phyloP scores from a whole-genome alignment of 805 yeast genomes.

The Torulaspora indica region DNA sequence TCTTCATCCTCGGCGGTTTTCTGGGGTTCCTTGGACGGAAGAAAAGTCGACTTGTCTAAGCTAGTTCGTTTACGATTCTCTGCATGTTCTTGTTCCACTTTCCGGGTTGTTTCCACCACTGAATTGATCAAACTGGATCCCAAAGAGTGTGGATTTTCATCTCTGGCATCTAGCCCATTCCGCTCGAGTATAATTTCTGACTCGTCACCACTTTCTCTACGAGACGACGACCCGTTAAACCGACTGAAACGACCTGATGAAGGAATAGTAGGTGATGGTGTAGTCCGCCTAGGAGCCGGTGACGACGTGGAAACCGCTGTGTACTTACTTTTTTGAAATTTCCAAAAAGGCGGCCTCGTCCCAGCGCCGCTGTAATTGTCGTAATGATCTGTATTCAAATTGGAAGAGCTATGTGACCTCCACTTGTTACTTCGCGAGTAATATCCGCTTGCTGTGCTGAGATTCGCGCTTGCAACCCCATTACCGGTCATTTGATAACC shows the following conservation, averaged over 20 bases:
- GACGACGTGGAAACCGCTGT: background rate
- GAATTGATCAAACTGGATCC: slow-evolving; percentile 33
- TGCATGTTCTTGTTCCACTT: slow-evolving; percentile 18
- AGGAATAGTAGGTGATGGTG: background rate
- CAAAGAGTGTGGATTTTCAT: slow-evolving; percentile 18
- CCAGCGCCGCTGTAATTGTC: slow-evolving; percentile 2
- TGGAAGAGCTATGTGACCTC: slow-evolving; percentile 17
- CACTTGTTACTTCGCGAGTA: slow-evolving; percentile 26
- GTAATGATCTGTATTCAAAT: slow-evolving; percentile 5
- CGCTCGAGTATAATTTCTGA: background rate
- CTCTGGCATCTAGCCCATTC: background rate
- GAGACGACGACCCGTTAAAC: background rate
- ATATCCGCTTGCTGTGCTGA: slow-evolving; percentile 15
- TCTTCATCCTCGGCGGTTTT: background rate
- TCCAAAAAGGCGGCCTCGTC: slow-evolving; percentile 18
- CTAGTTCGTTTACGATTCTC: slow-evolving; percentile 16
- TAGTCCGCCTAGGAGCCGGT: background rate
- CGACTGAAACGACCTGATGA: slow-evolving; percentile 1
- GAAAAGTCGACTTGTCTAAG: slow-evolving; percentile 1
- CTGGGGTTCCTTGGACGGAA: slow-evolving; percentile 1
- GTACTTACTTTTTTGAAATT: slow-evolving; percentile 6
- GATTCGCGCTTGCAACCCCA: background rate
- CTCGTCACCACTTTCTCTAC: slow-evolving; percentile 5
- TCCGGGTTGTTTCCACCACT: slow-evolving; percentile 27
- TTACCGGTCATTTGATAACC: slow-evolving; percentile 1